A percentile compares a stretch with the other conserved stretches of the same genome.
Conservation (phyloP, 169 alveolate species). For the Eimeria praecox region DNA sequence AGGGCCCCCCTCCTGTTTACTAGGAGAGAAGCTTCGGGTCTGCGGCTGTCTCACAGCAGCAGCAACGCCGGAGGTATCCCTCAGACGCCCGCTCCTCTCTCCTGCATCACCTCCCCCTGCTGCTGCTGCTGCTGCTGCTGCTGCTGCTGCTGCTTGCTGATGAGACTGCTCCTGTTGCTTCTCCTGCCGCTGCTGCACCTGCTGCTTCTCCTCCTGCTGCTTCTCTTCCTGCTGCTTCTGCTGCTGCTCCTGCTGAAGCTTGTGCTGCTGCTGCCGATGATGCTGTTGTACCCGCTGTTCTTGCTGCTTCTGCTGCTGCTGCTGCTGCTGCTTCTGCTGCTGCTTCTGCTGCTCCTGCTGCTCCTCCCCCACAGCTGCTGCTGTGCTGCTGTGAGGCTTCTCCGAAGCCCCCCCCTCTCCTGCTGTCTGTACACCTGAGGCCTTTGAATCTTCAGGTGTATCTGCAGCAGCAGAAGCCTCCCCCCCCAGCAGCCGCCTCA, state of each 20-base stretch:
- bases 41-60: too few relatives aligned
- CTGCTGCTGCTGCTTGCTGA: too few relatives aligned
- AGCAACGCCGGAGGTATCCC: too few relatives aligned
- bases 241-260: too few relatives aligned
- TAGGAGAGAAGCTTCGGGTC: too few relatives aligned
- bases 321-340: neutral
- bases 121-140: neutral
- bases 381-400: neutral
- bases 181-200: neutral
- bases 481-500: neutral
- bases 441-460: neutral
- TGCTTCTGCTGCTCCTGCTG: slow-evolving; percentile 16
- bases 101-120: too few relatives aligned
- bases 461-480: neutral
- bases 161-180: too few relatives aligned
- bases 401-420: neutral
- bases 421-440: neutral
- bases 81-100: too few relatives aligned
- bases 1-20: too few relatives aligned
- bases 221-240: too few relatives aligned
- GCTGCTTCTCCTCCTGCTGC: too few relatives aligned
- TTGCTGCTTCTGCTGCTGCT: neutral
- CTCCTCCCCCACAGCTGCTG: slow-evolving; percentile 13
- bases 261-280: neutral
- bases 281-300: neutral